These are phyloP conservation scores for Zasmidium cellare DNA, from an alignment of 2,329 filamentous ascomycete genomes.

Conservation along the genomic window DNA sequence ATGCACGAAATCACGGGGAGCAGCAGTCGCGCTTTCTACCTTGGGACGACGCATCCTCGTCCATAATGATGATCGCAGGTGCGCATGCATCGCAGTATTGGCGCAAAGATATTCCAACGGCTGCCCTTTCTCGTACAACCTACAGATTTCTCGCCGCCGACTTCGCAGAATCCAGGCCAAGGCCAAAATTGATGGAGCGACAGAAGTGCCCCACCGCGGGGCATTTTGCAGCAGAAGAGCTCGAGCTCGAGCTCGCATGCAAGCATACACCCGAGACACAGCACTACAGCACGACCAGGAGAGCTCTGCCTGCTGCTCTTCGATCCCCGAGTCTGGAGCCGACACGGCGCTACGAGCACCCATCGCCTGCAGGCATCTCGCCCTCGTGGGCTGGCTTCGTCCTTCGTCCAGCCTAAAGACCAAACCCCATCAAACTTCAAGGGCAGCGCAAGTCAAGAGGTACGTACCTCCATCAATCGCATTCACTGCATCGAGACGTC, in stretches of 20 bases:
- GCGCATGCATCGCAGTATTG: neutral
- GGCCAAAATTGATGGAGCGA: too few species aligned
- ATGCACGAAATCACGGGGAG: conserved; percentile 23
- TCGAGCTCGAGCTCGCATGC: too few species aligned
- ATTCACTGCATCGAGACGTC: neutral
- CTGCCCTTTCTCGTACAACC: neutral
- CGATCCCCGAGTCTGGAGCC: neutral
- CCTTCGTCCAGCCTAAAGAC: neutral
- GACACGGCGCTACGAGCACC: neutral
- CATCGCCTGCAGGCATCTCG: neutral
- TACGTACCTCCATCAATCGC: neutral
- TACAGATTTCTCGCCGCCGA: neutral
- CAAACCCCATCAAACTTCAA: neutral
- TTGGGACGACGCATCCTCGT: neutral
- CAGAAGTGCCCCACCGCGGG: neutral
- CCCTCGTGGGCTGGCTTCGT: neutral
- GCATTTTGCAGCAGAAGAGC: neutral
- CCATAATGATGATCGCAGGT: too few species aligned
- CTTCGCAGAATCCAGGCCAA: too few species aligned
- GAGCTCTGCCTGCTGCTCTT: neutral
- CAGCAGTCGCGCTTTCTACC: conserved; percentile 4
- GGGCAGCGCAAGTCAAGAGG: neutral
- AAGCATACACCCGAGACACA: neutral
- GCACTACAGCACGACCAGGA: neutral
- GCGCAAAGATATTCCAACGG: neutral